Evolutionary conservation across 208 protist species (phyloP).

Genomic region (Herpetomonas tarakana): DNA sequence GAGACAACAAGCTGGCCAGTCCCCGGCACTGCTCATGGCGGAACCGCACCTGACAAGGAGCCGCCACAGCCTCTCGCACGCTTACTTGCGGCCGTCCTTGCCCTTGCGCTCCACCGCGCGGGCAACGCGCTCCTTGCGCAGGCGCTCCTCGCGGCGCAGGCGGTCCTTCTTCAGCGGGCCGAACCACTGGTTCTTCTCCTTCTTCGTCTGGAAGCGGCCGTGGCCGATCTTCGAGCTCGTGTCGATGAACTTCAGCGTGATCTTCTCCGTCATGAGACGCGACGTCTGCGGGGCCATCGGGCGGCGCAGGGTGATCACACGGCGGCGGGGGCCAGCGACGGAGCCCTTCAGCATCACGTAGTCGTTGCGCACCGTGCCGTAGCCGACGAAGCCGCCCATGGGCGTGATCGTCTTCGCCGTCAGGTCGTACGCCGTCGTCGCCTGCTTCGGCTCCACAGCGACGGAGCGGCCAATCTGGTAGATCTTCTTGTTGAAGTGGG

Average conservation of each 20-base stretch:
- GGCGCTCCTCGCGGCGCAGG: slow-evolving; percentile 77
- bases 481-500: slow-evolving; percentile 99
- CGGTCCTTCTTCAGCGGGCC: slow-evolving; percentile 94
- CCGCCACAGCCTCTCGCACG: no score
- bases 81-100: slow-evolving; percentile 33
- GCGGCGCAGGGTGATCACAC: slow-evolving; percentile 98
- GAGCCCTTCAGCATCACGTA: slow-evolving; percentile 98
- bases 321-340: slow-evolving; percentile 94
- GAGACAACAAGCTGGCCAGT: no score
- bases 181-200: slow-evolving; percentile 97
- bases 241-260: slow-evolving; percentile 99
- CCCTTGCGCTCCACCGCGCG: slow-evolving; percentile 78
- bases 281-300: slow-evolving; percentile 89
- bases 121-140: slow-evolving; percentile 79
- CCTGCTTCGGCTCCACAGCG: slow-evolving; percentile 75
- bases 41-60: no score
- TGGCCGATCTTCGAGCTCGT: slow-evolving; percentile 99
- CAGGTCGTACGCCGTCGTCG: slow-evolving; percentile 97
- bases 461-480: slow-evolving; percentile 95
- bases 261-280: slow-evolving; percentile 90
- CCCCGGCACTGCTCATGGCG: no score
- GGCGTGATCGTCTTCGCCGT: slow-evolving; percentile 99
- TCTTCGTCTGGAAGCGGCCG: slow-evolving; percentile 98
- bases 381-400: slow-evolving; percentile 99
- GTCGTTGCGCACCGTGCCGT: slow-evolving; percentile 97